A percentile compares a stretch with the other conserved stretches of the same genome.
These are phyloP conservation scores for Clavaria fumosa DNA, from an alignment of 768 basidiomycete genomes.

Conservation along the genomic window DNA sequence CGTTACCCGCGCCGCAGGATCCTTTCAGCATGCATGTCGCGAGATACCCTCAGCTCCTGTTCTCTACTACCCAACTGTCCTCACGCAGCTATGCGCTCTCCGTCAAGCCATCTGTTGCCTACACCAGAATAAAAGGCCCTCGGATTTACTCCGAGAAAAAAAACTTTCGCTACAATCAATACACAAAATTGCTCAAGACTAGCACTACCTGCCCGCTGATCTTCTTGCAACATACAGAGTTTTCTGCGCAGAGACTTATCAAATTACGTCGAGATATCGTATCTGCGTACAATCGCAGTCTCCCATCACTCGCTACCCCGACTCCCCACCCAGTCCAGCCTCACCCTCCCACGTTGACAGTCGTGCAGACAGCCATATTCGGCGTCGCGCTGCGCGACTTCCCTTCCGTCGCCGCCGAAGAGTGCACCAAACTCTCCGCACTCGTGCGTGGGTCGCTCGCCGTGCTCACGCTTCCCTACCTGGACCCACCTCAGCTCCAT, in stretches of 20 bases:
- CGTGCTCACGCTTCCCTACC: slow-evolving; percentile 44
- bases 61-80: too few relatives aligned
- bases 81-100: slow-evolving; percentile 42
- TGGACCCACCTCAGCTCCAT: slow-evolving; percentile 60
- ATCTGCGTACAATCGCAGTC: slow-evolving; percentile 32
- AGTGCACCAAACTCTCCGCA: slow-evolving; percentile 37
- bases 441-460: slow-evolving; percentile 47
- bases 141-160: slow-evolving; percentile 72
- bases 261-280: slow-evolving; percentile 56
- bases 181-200: slow-evolving; percentile 51
- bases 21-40: too few relatives aligned
- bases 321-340: slow-evolving; percentile 15
- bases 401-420: slow-evolving; percentile 30
- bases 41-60: too few relatives aligned
- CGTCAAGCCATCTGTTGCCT: slow-evolving; percentile 32
- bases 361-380: slow-evolving; percentile 67
- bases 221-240: slow-evolving; percentile 66
- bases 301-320: slow-evolving; percentile 21
- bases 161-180: slow-evolving; percentile 66
- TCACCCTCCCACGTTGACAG: slow-evolving; percentile 38
- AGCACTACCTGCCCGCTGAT: slow-evolving; percentile 48
- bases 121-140: slow-evolving; percentile 37
- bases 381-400: slow-evolving; percentile 60
- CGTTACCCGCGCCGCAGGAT: neutral
- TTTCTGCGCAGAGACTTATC: slow-evolving; percentile 50